Percentiles rank a stretch among this genome's conserved stretches.
Conservation (phyloP, 148 eudicot genomes). For the Chenopodium formosanum region DNA sequence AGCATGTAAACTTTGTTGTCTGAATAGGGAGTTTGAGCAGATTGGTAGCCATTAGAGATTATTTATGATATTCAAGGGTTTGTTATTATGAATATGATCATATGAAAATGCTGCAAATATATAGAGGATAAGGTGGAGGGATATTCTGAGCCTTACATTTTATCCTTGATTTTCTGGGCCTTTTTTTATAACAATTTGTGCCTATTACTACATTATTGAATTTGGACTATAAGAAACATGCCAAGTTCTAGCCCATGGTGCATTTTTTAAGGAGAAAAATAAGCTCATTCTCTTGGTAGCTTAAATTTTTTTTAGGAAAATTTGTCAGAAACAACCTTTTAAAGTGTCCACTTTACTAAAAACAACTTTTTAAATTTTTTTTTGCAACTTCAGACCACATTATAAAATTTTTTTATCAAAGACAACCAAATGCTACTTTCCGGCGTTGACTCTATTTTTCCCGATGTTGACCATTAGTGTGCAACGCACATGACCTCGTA, state of each 20-base stretch:
- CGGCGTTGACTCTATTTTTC: too few species aligned
- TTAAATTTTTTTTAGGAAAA: too few species aligned
- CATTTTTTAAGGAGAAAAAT: not conserved
- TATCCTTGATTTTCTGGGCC: not conserved
- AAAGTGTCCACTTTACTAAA: too few species aligned
- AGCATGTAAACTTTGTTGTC: constrained; percentile 25
- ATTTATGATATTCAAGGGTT: not conserved
- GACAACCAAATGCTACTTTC: too few species aligned
- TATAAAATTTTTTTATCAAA: too few species aligned
- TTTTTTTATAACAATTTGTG: not conserved
- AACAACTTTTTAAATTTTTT: too few species aligned
- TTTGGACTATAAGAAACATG: not conserved
- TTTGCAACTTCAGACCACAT: too few species aligned
- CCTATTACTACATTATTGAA: not conserved
- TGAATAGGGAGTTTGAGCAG: constrained; percentile 46
- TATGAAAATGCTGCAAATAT: constrained; percentile 6
- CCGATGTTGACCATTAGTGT: too few species aligned
- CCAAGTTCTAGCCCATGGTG: not conserved
- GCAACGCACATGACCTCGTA: too few species aligned
- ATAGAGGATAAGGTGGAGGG: constrained; percentile 25
- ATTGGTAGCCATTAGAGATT: constrained; percentile 44
- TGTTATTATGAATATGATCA: not conserved
- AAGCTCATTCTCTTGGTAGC: not conserved
- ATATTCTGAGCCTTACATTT: constrained; percentile 23
- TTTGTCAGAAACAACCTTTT: too few species aligned